phyloP scores from a whole-genome alignment of 495 filamentous ascomycete genomes.

The Oidiodendron maius region DNA sequence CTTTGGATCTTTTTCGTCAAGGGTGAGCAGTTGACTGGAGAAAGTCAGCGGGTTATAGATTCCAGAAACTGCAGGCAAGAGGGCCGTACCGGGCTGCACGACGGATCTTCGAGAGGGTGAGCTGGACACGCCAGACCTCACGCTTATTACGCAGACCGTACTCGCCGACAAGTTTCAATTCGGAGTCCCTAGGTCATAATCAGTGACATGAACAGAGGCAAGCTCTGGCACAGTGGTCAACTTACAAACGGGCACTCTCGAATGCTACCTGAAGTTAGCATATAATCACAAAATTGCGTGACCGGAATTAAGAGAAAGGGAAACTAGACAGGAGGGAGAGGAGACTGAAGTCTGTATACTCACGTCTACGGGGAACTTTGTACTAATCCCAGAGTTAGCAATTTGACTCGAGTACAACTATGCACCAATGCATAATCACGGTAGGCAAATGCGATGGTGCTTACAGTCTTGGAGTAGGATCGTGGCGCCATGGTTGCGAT shows the following conservation, averaged over 20 bases:
- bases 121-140: conserved; percentile 98
- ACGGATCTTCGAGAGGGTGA: conserved; percentile 99
- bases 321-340: neutral
- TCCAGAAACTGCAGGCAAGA: conserved; percentile 2
- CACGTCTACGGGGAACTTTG: neutral
- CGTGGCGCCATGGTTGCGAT: conserved; percentile 1
- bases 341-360: neutral
- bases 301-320: too few species aligned
- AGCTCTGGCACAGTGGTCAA: conserved; percentile 96
- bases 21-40: conserved; percentile 92
- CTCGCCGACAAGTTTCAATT: conserved; percentile 98
- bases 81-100: conserved; percentile 93
- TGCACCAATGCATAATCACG: conserved; percentile 80
- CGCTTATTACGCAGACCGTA: conserved; percentile 99
- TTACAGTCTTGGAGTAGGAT: conserved; percentile 47
- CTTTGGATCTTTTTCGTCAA: conserved; percentile 99
- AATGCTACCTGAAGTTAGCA: conserved; percentile 56
- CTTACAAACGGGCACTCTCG: conserved; percentile 99
- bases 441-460: conserved; percentile 56
- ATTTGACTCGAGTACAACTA: conserved; percentile 3
- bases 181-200: conserved; percentile 81
- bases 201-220: conserved; percentile 93
- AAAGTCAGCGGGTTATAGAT: conserved; percentile 16
- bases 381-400: too few species aligned
- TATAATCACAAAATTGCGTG: too few species aligned